Evolutionary conservation across 306 rosid species (phyloP), one percentile per base, ranked within the genome.

Genomic region (Castanea mollissima): DNA sequence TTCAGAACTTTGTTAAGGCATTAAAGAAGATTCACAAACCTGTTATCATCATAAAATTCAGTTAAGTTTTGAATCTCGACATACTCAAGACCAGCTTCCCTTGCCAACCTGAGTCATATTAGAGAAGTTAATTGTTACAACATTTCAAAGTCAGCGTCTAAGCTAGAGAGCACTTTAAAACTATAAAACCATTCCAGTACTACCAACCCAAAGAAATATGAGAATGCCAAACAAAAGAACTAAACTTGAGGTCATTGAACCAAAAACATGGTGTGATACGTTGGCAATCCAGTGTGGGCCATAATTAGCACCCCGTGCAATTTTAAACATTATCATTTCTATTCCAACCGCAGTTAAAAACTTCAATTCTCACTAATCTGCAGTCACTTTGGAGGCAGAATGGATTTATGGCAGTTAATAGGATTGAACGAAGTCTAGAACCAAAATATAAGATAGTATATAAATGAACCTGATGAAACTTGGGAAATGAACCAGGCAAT

Each of bases 1-100:
- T 68, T 35, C 72, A 68, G 27, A 7, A 19, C 5, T 8, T 27
- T 64, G 59, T n/a, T n/a, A 55, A 41, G 5, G 73, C 78, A 77
- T 13, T 55, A 4, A 27, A 23, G 32, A 76, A 69, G 23, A 78
- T 76, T 74, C 29, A 79, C 71, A 74, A 67, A 95, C 99, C 99
- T 93, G 87, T 91, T 93, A 84, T 95, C 99, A 29, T 95, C 99
- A 58, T 90, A 95, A 83, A 93, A 95, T 56, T 95, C 99, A 0
- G 98, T 93, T 78, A 93, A 81, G 86, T 93, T 95, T 86, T 95
- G 99, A 81, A 95, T 95, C 86, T 95, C 98, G 38, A 93, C 89
- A 60, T 91, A 95, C 89, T 93, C 98, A 25, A 95, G 97, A 82
- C 99, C 97, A 60, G 99, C 94, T 90, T 93, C 99, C 86, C 99